Conservation (phyloP, 768 basidiomycete species). For the Mycena indigotica region DNA sequence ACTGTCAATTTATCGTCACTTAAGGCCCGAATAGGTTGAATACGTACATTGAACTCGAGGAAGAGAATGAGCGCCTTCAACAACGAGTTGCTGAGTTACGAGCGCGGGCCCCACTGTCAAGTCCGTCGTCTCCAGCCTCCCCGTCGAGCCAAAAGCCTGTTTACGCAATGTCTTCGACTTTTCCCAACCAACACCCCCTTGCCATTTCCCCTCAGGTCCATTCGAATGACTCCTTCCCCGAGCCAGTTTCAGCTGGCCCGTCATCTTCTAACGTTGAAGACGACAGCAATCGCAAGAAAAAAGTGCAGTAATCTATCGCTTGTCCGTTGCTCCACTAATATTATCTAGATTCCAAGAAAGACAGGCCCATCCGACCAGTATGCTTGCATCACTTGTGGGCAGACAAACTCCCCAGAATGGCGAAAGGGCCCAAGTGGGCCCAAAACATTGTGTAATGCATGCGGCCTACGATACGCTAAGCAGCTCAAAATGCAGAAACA, state of each 20-base stretch:
- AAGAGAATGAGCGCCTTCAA: constrained; percentile 82
- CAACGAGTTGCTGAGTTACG: constrained; percentile 53
- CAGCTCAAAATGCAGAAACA: constrained; percentile 34
- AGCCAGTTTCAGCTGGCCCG: neutral
- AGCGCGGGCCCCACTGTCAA: constrained; percentile 30
- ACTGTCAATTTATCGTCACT: neutral
- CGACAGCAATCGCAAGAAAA: constrained; percentile 21
- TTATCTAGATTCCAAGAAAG: constrained; percentile 42
- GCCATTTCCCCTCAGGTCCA: neutral
- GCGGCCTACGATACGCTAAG: constrained; percentile 94
- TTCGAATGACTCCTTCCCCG: constrained; percentile 15
- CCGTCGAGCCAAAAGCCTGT: constrained; percentile 30
- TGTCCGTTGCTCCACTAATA: neutral
- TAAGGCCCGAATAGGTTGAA: constrained; percentile 53
- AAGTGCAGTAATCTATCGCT: constrained; percentile 7
- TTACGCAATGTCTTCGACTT: constrained; percentile 30
- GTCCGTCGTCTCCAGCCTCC: constrained; percentile 25
- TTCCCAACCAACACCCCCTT: constrained; percentile 3
- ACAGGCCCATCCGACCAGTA: constrained; percentile 61
- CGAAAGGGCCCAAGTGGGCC: constrained; percentile 94
- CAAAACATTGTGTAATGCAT: constrained; percentile 97
- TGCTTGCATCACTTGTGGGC: constrained; percentile 90
- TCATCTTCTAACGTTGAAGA: constrained; percentile 4
- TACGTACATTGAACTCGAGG: constrained; percentile 79
- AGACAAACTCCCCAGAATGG: constrained; percentile 98